phyloP scores from a whole-genome alignment of 257 asterid species.

The Oldenlandia corymbosa region DNA sequence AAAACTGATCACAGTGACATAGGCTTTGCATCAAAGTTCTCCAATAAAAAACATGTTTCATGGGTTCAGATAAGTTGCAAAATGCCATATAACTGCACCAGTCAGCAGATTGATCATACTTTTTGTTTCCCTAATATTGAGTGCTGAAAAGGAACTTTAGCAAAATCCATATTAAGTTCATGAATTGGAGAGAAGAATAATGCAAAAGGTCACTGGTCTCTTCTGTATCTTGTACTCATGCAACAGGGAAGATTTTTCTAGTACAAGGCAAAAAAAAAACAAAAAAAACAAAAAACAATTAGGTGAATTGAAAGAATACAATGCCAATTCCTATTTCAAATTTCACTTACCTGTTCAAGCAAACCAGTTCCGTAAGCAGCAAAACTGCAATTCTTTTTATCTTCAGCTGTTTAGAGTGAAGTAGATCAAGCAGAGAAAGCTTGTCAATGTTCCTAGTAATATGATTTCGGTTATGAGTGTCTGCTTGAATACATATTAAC shows the following conservation, averaged over 20 bases:
- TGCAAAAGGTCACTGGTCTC: no score
- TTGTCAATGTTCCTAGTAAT: slow-evolving; percentile 37
- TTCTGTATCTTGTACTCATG: no score
- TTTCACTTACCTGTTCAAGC: slow-evolving; percentile 56
- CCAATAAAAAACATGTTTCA: neutral
- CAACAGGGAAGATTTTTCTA: no score
- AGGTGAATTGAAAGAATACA: neutral
- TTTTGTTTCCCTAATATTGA: no score
- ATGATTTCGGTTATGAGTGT: slow-evolving; percentile 38
- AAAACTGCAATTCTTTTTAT: slow-evolving; percentile 31
- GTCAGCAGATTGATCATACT: no score
- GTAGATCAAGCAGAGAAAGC: slow-evolving; percentile 39
- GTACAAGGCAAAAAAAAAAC: no score
- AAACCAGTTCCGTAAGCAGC: slow-evolving; percentile 50
- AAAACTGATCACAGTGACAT: neutral
- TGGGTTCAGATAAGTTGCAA: no score
- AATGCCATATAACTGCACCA: no score
- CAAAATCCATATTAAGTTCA: no score
- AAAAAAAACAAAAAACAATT: no score
- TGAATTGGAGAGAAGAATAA: no score
- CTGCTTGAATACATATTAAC: slow-evolving; percentile 50
- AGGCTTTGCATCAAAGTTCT: neutral
- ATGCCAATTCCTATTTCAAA: neutral
- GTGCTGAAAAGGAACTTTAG: no score
- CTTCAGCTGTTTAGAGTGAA: slow-evolving; percentile 32